Conservation (phyloP, 106 monocot species). For the Dendrobium catenatum region DNA sequence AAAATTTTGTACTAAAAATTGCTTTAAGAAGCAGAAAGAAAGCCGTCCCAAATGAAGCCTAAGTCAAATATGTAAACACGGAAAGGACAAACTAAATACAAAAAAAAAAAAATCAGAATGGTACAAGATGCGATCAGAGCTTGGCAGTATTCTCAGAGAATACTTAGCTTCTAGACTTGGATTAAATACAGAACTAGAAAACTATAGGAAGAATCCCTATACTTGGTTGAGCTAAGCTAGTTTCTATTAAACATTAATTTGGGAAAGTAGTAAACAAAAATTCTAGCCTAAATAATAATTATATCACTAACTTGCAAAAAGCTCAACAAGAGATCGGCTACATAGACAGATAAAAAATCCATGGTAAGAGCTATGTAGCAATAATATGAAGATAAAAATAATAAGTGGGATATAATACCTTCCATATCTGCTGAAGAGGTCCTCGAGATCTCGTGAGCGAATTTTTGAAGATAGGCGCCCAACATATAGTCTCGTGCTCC, state of each 20-base stretch:
- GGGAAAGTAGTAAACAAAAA: not conserved
- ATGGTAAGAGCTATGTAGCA: not conserved
- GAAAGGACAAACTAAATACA: not conserved
- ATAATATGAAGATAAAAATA: not conserved
- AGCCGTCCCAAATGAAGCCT: too few relatives aligned
- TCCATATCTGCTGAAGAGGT: conserved; percentile 89
- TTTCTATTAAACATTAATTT: not conserved
- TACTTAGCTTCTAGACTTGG: not conserved
- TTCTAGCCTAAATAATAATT: not conserved
- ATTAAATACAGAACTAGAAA: not conserved
- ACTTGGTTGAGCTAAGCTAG: not conserved
- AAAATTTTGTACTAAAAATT: too few relatives aligned
- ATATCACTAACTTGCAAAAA: not conserved
- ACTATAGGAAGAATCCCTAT: not conserved
- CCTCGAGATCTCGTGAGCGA: conserved; percentile 78
- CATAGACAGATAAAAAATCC: not conserved
- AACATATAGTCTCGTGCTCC: conserved; percentile 77
- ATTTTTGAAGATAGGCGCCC: conserved; percentile 70
- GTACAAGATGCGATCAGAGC: not conserved
- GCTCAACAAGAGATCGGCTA: not conserved
- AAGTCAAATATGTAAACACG: not conserved
- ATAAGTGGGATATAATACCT: conserved; percentile 36
- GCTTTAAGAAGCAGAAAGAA: too few relatives aligned
- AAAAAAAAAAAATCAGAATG: not conserved
- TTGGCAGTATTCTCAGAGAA: not conserved